A percentile compares a stretch with the other conserved stretches of the same genome.
phyloP scores from a whole-genome alignment of 75 land plant species.

The Selaginella tamariscina region DNA sequence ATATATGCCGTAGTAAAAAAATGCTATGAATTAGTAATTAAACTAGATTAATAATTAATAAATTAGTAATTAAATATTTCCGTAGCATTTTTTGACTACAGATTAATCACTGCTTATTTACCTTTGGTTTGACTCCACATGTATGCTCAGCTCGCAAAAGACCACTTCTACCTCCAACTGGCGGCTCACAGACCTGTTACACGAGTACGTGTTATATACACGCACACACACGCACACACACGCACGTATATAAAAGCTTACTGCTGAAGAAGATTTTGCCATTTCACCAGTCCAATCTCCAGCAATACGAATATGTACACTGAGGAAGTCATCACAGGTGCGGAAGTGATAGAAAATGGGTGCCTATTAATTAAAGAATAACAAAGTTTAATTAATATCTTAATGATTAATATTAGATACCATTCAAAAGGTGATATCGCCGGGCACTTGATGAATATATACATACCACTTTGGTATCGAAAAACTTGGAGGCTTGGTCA shows the following conservation, averaged over 20 bases:
- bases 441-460: constrained; percentile 69
- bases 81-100: no score
- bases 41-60: no score
- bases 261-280: constrained; percentile 14
- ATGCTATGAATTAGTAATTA: no score
- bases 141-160: constrained; percentile 24
- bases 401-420: no score
- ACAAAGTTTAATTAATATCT: no score
- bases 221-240: no score
- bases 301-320: constrained; percentile 16
- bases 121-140: not conserved
- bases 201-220: no score
- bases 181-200: constrained; percentile 33
- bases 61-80: no score
- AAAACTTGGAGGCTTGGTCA: constrained; percentile 63
- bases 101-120: no score
- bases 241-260: no score
- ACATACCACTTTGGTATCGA: constrained; percentile 83
- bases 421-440: constrained; percentile 67
- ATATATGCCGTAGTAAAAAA: no score
- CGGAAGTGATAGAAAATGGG: constrained; percentile 20
- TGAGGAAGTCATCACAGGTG: constrained; percentile 21
- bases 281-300: constrained; percentile 17
- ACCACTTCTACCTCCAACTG: constrained; percentile 27
- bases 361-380: no score